Base-by-base conservation (phyloP, 768 basidiomycete species). In the Rossbeevera mucosa region DNA sequence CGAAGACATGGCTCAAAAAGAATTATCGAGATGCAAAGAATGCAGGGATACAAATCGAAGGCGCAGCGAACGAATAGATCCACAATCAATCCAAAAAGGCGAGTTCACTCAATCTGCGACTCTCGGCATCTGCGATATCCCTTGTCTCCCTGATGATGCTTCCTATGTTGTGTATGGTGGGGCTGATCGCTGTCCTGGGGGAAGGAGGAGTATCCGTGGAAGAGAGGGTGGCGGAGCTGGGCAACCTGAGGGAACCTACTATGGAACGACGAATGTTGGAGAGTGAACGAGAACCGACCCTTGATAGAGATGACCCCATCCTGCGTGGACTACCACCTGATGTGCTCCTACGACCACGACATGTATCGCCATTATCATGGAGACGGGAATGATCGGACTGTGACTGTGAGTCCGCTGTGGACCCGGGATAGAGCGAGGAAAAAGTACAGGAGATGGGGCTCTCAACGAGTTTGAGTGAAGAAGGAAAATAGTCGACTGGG, bases 41-140 rank as follows among this genome's bases (percentile, higher is more conserved):
- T 12, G 18, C 42, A 43, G 25, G 18, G 33, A 5, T 30, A 21
- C 18, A 41, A 41, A 51, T 12, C 30, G 28, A 40, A 38, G 18
- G 18, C 11, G 36, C 9, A 30, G 20, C 1, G n/a, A 26, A n/a
- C 7, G 11, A 36, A 46, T 26, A 22, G 41, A 56, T 41, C 50
- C 38, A 20, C 48, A 26, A 53, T 69, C 66, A 69, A 56, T 70
- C 57, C 62, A 86, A 68, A 63, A 88, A 90, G 49, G 86, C 86
- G 60, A 86, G 64, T 71, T 90, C 87, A 41, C 82, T 81, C 74
- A 88, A 70, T 65, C 85, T 71, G 67, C 86, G 72, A 56, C 74
- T 77, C 73, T 90, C 87, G 11, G 80, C 83, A 55, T 90, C 85
- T 63, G 79, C 72, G 36, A 89, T 87, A 36, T 66, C 69, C 44